Evolutionary conservation across 305 asterid genomes (phyloP).

Genomic region (Rubia tinctorum): DNA sequence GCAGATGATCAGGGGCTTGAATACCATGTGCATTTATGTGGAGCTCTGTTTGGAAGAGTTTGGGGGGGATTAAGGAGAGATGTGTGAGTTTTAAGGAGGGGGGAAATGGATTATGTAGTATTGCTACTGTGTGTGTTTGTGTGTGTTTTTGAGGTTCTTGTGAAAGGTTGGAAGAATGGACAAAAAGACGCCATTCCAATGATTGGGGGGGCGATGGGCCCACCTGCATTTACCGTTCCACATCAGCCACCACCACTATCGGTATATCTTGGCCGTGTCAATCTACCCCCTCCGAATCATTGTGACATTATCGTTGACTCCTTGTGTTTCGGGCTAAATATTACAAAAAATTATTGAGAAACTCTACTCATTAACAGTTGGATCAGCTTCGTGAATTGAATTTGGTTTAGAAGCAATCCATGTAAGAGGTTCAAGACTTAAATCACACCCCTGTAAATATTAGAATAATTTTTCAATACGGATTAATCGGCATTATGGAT

Average conservation of each 20-base stretch:
- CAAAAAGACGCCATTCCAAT: constrained; percentile 24
- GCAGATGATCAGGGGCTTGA: constrained; percentile 66
- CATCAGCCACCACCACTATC: constrained; percentile 15
- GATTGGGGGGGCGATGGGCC: constrained; percentile 18
- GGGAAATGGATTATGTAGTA: neutral
- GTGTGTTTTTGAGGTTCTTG: neutral
- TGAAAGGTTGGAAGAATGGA: neutral
- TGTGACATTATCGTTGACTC: no score
- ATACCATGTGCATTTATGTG: constrained; percentile 57
- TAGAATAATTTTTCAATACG: no score
- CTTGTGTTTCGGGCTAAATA: no score
- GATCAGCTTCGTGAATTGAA: no score
- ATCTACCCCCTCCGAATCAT: no score
- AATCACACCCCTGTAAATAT: no score
- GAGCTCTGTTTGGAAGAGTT: neutral
- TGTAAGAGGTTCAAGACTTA: no score
- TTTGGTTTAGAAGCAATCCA: no score
- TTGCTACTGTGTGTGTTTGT: no score
- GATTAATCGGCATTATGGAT: no score
- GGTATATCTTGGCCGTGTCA: neutral
- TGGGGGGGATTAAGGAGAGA: neutral
- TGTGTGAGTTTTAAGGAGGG: constrained; percentile 1
- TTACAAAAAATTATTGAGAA: no score
- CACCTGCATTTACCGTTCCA: constrained; percentile 8
- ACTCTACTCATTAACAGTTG: no score